Conservation (phyloP, 2,329 filamentous ascomycete genomes). For the Colletotrichum liriopes region DNA sequence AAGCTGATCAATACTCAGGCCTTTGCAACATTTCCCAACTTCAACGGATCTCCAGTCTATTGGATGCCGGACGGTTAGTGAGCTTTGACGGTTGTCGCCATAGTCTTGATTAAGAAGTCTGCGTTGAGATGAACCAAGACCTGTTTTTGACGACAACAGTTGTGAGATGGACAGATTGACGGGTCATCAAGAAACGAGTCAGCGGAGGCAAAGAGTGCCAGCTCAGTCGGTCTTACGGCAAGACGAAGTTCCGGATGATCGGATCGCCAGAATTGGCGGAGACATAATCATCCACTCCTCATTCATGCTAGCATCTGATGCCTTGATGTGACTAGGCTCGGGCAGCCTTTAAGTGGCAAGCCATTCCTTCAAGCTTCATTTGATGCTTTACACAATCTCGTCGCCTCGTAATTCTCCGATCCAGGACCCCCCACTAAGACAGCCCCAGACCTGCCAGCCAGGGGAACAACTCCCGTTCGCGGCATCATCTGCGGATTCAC, state of each 20-base stretch:
- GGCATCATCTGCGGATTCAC: constrained; percentile 13
- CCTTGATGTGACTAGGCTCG: not conserved
- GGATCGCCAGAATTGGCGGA: not conserved
- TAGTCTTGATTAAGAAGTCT: not conserved
- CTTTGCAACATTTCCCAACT: constrained; percentile 41
- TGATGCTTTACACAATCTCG: not conserved
- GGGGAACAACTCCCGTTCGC: constrained; percentile 24
- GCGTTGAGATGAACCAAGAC: not conserved
- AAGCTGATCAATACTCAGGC: constrained; percentile 39
- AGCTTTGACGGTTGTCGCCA: not conserved
- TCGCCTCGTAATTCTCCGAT: not conserved
- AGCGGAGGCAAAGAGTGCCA: not conserved
- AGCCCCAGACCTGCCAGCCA: not conserved
- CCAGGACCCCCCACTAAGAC: not conserved
- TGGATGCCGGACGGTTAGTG: constrained; percentile 37
- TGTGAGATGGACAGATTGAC: not conserved
- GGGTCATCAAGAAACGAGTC: not conserved
- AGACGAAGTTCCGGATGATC: not conserved
- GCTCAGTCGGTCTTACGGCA: not conserved
- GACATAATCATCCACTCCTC: constrained; percentile 2
- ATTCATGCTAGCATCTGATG: constrained; percentile 1
- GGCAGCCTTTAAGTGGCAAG: not conserved
- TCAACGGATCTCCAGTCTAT: constrained; percentile 37
- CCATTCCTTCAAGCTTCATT: not conserved
- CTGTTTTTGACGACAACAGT: not conserved